phyloP scores from a whole-genome alignment of 2,329 filamentous ascomycete species.

The Penicillium capsulatum region DNA sequence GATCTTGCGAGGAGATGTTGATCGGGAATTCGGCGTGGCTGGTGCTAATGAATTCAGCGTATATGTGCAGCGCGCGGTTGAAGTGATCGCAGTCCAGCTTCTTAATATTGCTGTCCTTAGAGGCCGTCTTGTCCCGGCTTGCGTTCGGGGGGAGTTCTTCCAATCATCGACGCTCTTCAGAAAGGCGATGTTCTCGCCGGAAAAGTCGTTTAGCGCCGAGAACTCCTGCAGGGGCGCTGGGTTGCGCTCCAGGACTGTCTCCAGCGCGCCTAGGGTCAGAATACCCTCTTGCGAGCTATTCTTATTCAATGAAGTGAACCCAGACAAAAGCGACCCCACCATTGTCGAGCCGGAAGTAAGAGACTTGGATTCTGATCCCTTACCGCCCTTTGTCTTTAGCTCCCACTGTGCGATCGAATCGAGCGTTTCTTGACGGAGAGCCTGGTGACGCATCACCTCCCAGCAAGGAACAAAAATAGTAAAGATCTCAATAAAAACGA shows the following conservation, averaged over 20 bases:
- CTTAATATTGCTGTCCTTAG: conserved; percentile 20
- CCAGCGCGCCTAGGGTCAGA: conserved; percentile 59
- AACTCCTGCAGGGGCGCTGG: conserved; percentile 52
- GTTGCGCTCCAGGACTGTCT: conserved; percentile 52
- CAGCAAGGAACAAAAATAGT: conserved; percentile 61
- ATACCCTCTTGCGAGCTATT: conserved; percentile 45
- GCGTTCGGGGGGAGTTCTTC: conserved; percentile 40
- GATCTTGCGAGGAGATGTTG: conserved; percentile 59
- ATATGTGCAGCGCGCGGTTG: conserved; percentile 58
- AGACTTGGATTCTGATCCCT: conserved; percentile 26
- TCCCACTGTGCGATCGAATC: conserved; percentile 40
- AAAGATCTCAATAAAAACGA: conserved; percentile 60
- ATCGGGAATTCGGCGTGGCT: conserved; percentile 62
- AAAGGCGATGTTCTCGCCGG: conserved; percentile 67
- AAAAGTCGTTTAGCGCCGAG: conserved; percentile 63
- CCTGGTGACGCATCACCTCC: conserved; percentile 47
- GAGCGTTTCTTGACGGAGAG: conserved; percentile 33
- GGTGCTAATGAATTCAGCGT: conserved; percentile 57
- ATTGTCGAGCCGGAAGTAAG: conserved; percentile 28
- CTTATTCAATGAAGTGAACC: conserved; percentile 26
- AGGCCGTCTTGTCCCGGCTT: conserved; percentile 13
- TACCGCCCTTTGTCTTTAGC: conserved; percentile 27
- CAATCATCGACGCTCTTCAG: conserved; percentile 56
- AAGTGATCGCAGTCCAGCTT: conserved; percentile 50
- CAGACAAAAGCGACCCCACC: conserved; percentile 28